Evolutionary conservation across 2,329 filamentous ascomycete genomes (phyloP).

Genomic region (Fusarium vanettenii): DNA sequence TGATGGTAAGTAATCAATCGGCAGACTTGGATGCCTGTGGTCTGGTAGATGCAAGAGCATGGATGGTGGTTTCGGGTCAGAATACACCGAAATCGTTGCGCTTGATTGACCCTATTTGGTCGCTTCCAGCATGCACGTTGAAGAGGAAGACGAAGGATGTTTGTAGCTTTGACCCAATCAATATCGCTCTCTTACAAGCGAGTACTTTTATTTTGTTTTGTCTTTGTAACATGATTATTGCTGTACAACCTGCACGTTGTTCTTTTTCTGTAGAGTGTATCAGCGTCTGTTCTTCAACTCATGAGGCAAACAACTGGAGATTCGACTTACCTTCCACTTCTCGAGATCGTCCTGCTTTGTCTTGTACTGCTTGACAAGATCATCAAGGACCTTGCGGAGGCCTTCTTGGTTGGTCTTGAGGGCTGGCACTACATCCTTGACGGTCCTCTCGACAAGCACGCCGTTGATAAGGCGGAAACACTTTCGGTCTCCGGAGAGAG

Average conservation of each 20-base stretch:
- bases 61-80: not conserved
- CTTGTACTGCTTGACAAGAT: conserved; percentile 97
- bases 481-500: conserved; percentile 86
- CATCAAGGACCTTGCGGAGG: conserved; percentile 91
- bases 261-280: conserved; percentile 75
- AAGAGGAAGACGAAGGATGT: not conserved
- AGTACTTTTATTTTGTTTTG: conserved; percentile 27
- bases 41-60: not conserved
- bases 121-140: not conserved
- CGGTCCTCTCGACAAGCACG: conserved; percentile 92
- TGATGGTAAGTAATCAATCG: conserved; percentile 3
- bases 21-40: not conserved
- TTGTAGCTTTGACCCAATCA: not conserved
- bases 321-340: conserved; percentile 85
- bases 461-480: conserved; percentile 99
- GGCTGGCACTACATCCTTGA: conserved; percentile 90
- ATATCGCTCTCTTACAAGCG: not conserved
- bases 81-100: not conserved
- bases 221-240: conserved; percentile 59
- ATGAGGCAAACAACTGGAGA: not conserved
- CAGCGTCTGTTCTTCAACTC: not conserved
- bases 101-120: not conserved
- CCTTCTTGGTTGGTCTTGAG: conserved; percentile 95
- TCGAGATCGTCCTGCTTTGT: conserved; percentile 94
- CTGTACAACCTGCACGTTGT: conserved; percentile 88